These are phyloP conservation scores for Lathyrus sativus DNA, from an alignment of 306 rosid species.

Conservation along the genomic window DNA sequence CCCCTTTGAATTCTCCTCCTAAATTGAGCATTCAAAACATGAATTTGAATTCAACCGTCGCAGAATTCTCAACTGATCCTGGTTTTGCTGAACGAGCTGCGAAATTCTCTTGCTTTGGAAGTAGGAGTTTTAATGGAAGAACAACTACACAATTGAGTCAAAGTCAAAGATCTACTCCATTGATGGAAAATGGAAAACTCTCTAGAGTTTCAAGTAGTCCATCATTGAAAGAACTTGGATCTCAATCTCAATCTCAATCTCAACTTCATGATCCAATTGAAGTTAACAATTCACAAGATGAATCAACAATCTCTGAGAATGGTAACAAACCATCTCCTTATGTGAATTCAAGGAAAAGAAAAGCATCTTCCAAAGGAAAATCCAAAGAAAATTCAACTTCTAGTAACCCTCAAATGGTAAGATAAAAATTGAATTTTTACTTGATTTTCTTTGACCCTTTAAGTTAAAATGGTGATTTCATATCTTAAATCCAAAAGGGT, in stretches of 20 bases:
- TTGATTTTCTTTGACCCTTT: slow-evolving; percentile 14
- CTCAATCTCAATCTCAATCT: slow-evolving; percentile 43
- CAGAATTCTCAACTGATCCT: slow-evolving; percentile 76
- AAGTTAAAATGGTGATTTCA: slow-evolving; percentile 3
- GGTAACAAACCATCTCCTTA: slow-evolving; percentile 50
- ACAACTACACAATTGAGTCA: slow-evolving; percentile 43
- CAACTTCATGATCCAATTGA: slow-evolving; percentile 44
- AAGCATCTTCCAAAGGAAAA: slow-evolving; percentile 67
- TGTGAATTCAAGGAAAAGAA: slow-evolving; percentile 73
- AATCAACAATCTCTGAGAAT: slow-evolving; percentile 69
- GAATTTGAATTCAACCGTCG: slow-evolving; percentile 66
- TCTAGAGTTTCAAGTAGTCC: slow-evolving; percentile 77
- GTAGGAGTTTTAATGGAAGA: slow-evolving; percentile 76
- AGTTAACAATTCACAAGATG: slow-evolving; percentile 61
- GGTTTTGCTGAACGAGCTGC: slow-evolving; percentile 96
- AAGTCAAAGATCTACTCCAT: slow-evolving; percentile 47
- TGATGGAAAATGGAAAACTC: slow-evolving; percentile 47
- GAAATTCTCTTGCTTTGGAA: slow-evolving; percentile 88
- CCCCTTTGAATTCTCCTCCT: slow-evolving; percentile 73
- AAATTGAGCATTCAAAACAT: slow-evolving; percentile 51
- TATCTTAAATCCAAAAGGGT: slow-evolving; percentile 21
- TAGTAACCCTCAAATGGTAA: slow-evolving; percentile 49
- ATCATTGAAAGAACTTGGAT: slow-evolving; percentile 66
- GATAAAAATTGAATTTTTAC: slow-evolving; percentile 11
- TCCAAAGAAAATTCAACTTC: slow-evolving; percentile 54